Base-by-base conservation (phyloP, 2,329 filamentous ascomycete species). In the Hymenotorrendiella dingleyae region DNA sequence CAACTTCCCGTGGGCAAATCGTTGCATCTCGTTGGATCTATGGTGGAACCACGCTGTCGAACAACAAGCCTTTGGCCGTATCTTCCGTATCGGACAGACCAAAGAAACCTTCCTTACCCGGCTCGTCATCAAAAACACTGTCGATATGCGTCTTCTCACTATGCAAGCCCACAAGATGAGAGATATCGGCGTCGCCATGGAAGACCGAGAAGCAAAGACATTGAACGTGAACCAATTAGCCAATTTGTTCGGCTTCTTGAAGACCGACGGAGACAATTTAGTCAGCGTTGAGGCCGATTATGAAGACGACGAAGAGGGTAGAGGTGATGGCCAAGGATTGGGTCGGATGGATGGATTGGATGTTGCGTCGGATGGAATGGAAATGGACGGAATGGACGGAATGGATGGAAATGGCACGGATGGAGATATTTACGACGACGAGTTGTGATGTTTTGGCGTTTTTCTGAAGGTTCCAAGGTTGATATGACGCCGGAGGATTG, bases 71-170 rank as follows among this genome's bases (percentile, higher is more conserved):
- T 71, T 72, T 28, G 65, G 65, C 1, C 73, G 84, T 0, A 74
- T 86, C 0, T 75, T 74, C 52, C 71, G 84, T 4, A 78, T 81
- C 2, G 82, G 82, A 0, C 85, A 91, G 49, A 48, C 56, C 0
- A 74, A 80, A 30, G 64, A 76, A 24, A 80, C 81, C 0, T 65
- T 76, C 9, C 71, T 84, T 44, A 69, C 76, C 1, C 70, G 78
- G 0, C 67, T 88, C 24, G 61, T 78, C 1, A 67, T 80, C 0
- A 60, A 66, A 1, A 65, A 73, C 4, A 74, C 71, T 0, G 73
- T 86, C 4, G 83, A 89, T 45, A 65, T 72, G 8, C 64, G 69
- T 0, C 65, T 88, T 3, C 56, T 71, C 0, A 35, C 59, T 0
- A 67, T 86, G 49, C 82, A 88, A 45, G 46, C 66, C 0, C 40